phyloP scores from a whole-genome alignment of 441 rosid species.

The Bruguiera hainesii region DNA sequence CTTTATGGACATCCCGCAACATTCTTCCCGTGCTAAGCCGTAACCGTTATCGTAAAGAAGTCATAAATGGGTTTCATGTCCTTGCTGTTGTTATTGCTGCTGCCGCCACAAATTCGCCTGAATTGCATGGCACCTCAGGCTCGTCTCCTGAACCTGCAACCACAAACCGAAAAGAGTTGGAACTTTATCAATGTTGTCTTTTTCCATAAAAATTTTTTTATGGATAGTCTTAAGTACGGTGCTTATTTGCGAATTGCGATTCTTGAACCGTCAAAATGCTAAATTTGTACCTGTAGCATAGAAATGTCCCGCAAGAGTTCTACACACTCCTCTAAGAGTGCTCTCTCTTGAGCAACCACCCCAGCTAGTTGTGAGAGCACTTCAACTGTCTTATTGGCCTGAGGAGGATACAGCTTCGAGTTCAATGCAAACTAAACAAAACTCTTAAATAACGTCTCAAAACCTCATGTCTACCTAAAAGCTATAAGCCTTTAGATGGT shows the following conservation, averaged over 20 bases:
- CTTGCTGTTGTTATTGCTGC: constrained; percentile 7
- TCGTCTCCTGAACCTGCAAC: constrained; percentile 57
- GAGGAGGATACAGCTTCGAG: constrained; percentile 9
- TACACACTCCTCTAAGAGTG: constrained; percentile 50
- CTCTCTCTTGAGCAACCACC: constrained; percentile 58
- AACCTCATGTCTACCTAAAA: no score
- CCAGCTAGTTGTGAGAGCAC: constrained; percentile 55
- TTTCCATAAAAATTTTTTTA: no score
- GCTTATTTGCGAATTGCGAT: no score
- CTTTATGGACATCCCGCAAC: no score
- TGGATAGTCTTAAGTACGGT: no score
- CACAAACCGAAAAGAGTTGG: background rate
- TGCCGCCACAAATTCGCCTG: constrained; percentile 29
- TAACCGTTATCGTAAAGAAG: no score
- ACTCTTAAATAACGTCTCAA: no score
- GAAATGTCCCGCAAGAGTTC: constrained; percentile 47
- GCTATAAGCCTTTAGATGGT: no score
- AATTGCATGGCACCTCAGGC: constrained; percentile 39
- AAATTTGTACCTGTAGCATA: constrained; percentile 43
- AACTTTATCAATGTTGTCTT: no score
- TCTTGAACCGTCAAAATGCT: no score
- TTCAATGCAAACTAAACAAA: background rate
- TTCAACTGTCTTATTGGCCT: constrained; percentile 39
- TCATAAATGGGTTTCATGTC: background rate
- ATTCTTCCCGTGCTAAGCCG: no score